A percentile compares a stretch with the other conserved stretches of the same genome.
phyloP scores from a whole-genome alignment of 2,329 filamentous ascomycete genomes.

The Colletotrichum tamarilloi region DNA sequence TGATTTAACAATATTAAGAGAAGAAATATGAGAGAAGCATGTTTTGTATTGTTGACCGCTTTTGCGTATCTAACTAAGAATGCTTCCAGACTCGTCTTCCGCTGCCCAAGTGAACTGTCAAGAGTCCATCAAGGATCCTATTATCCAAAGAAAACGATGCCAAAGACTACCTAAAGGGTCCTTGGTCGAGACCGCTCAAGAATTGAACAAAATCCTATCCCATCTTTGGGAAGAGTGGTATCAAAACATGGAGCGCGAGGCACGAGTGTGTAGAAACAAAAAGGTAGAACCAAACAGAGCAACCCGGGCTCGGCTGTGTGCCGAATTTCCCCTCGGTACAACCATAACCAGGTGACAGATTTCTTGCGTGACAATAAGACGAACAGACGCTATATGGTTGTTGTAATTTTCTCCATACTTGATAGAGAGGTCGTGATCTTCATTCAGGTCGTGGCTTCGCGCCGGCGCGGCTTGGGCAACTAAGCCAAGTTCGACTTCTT shows the following conservation, averaged over 20 bases:
- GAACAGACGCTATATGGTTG: constrained; percentile 9
- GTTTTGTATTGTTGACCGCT: neutral
- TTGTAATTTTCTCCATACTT: constrained; percentile 9
- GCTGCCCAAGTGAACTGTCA: neutral
- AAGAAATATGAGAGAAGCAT: neutral
- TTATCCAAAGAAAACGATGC: constrained; percentile 16
- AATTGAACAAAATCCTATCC: constrained; percentile 28
- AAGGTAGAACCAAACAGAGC: constrained; percentile 1
- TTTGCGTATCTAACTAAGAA: neutral
- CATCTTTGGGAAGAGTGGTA: constrained; percentile 29
- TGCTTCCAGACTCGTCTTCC: neutral
- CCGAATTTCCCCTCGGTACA: neutral
- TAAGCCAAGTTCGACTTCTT: constrained; percentile 57
- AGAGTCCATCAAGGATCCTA: neutral
- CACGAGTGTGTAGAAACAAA: constrained; percentile 16
- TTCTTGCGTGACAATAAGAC: neutral
- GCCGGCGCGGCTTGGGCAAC: constrained; percentile 11
- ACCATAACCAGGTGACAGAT: constrained; percentile 5
- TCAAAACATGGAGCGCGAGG: constrained; percentile 23
- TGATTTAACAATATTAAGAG: no score
- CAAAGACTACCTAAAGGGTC: constrained; percentile 1
- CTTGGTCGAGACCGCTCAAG: constrained; percentile 6
- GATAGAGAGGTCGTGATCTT: constrained; percentile 25
- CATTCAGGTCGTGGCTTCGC: constrained; percentile 32
- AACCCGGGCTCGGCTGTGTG: neutral